phyloP scores from a whole-genome alignment of 2,329 filamentous ascomycete genomes.

The Trichoderma harzianum region DNA sequence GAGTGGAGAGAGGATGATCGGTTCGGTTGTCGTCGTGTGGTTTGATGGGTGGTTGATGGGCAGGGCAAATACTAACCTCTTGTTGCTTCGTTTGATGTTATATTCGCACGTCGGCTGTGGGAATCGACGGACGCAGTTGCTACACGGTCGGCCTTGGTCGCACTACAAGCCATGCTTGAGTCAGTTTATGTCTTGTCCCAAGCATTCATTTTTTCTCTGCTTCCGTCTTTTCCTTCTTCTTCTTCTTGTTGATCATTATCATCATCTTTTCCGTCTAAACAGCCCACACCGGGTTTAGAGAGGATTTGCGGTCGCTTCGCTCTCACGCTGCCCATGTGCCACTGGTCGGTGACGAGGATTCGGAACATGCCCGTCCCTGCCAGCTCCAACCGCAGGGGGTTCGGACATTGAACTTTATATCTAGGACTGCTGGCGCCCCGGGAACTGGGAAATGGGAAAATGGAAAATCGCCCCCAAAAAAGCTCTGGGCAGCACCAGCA shows the following conservation, averaged over 20 bases:
- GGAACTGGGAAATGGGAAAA: neutral
- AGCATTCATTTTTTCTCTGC: neutral
- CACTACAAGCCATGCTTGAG: conserved; percentile 38
- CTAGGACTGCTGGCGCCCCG: conserved; percentile 5
- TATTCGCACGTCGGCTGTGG: conserved; percentile 52
- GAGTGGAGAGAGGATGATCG: neutral
- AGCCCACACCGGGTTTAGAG: neutral
- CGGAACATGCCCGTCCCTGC: conserved; percentile 11
- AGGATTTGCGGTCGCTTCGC: neutral
- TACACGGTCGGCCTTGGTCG: conserved; percentile 52
- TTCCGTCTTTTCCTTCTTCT: neutral
- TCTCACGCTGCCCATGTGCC: neutral
- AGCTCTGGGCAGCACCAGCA: neutral
- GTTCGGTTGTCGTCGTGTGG: neutral
- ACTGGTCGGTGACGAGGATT: neutral
- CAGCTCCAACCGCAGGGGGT: conserved; percentile 10
- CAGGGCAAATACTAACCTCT: conserved; percentile 12
- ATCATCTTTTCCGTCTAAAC: neutral
- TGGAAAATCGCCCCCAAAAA: neutral
- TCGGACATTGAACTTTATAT: conserved; percentile 16
- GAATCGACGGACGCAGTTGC: conserved; percentile 51
- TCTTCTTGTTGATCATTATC: neutral
- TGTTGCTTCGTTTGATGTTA: conserved; percentile 10
- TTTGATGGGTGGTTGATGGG: neutral
- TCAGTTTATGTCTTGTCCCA: neutral